Base-by-base conservation (phyloP, 2,329 filamentous ascomycete species). In the Pestalotiopsis sp. region DNA sequence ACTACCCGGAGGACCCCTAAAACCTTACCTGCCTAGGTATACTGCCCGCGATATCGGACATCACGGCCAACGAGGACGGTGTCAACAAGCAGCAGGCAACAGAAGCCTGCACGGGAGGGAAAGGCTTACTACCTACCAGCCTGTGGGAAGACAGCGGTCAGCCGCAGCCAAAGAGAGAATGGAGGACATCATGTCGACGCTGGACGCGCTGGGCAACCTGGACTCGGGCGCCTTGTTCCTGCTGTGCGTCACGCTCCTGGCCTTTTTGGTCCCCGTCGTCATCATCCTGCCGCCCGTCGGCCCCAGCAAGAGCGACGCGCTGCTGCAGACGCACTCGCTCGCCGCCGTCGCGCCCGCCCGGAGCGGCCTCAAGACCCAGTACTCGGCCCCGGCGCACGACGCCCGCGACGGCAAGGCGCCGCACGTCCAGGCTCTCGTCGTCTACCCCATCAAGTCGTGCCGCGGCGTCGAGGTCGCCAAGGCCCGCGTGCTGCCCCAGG, bases 391-490 rank as follows among this genome's bases (percentile, higher is more conserved):
- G 27, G 31, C 58, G 45, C 70, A 75, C 59, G 71, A 72, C 39
- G 68, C 74, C 9, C 59, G 38, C 69, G 70, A 62, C 68, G 74
- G 72, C 45, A 68, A 41, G 64, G 74, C 68, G 69, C 68, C 74
- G 5, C 71, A 67, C 23, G 77, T 87, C 65, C 80, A 93, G 78
- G 92, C 92, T 67, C 83, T 97, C 65, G 91, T 90, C 81, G 87
- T 94, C 69, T 95, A 96, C 78, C 94, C 95, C 0, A 82, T 97
- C 78, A 95, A 97, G 81, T 93, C 92, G 68, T 97, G 94, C 78
- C 84, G 83, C 67, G 92, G 92, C 36, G 89, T 97, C 67, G 93
- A 96, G 80, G 80, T 97, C 61, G 81, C 87, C 65, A 82, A 85
- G 70, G 88, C 88, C 69, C 86, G 88, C 66, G 85, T 96, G 17